Evolutionary conservation across 2,329 filamentous ascomycete genomes (phyloP).

Genomic region (Alternaria dauci): DNA sequence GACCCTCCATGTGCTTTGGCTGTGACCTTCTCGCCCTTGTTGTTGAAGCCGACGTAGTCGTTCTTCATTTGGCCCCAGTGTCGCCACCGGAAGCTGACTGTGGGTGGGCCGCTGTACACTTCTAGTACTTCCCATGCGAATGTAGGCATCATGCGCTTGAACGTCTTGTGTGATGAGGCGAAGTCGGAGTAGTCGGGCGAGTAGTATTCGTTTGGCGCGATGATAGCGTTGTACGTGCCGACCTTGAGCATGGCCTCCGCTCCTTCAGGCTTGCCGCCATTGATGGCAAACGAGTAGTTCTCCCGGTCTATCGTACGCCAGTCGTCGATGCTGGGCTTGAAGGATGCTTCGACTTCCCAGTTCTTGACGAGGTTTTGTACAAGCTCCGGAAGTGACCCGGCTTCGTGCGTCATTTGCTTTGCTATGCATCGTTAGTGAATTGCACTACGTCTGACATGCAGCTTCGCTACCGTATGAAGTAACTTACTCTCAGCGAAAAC

Average conservation of each 20-base stretch:
- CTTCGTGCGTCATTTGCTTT: constrained; percentile 64
- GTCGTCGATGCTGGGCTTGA: constrained; percentile 68
- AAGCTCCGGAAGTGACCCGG: constrained; percentile 65
- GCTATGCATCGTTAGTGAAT: constrained; percentile 52
- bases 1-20: constrained; percentile 67
- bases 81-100: constrained; percentile 69
- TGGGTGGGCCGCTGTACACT: constrained; percentile 71
- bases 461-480: not conserved
- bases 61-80: constrained; percentile 74
- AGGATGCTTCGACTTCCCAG: constrained; percentile 76
- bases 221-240: constrained; percentile 74
- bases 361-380: constrained; percentile 77
- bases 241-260: constrained; percentile 72
- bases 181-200: constrained; percentile 69
- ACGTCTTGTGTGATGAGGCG: constrained; percentile 71
- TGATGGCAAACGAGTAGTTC: constrained; percentile 70
- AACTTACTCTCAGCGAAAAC: constrained; percentile 66
- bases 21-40: constrained; percentile 69
- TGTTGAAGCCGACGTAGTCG: constrained; percentile 71
- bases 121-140: constrained; percentile 77
- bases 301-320: constrained; percentile 71
- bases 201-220: constrained; percentile 70
- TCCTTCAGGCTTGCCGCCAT: constrained; percentile 65
- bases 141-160: constrained; percentile 76
- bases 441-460: constrained; percentile 1